Evolutionary conservation across 805 yeast genomes (phyloP).

Genomic region (Groenewaldozyma tartarivorans): DNA sequence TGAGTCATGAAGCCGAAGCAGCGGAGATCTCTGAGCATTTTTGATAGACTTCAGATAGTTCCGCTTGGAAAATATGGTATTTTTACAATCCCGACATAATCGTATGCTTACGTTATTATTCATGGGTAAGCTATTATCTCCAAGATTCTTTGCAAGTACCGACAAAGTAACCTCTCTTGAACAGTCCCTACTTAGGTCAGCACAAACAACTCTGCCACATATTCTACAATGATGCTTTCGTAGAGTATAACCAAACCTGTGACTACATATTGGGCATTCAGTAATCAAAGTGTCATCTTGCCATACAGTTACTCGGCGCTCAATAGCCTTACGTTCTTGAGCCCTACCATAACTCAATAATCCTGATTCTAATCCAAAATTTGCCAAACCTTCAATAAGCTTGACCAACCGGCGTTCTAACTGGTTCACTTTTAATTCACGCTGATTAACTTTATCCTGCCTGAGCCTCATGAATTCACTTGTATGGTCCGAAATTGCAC

Average conservation of each 20-base stretch:
- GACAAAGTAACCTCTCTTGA: conserved; percentile 60
- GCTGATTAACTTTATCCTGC: conserved; percentile 35
- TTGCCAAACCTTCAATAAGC: conserved; percentile 20
- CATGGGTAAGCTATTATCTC: conserved; percentile 11
- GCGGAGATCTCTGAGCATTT: conserved; percentile 25
- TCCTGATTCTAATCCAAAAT: conserved; percentile 17
- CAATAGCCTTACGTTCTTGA: conserved; percentile 30
- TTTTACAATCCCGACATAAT: conserved; percentile 63
- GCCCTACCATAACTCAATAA: conserved; percentile 22
- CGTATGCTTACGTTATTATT: conserved; percentile 32
- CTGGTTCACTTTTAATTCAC: conserved; percentile 43
- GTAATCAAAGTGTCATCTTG: conserved; percentile 38
- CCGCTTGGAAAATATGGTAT: conserved; percentile 46
- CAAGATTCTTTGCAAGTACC: conserved; percentile 23
- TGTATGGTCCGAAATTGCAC: conserved; percentile 39
- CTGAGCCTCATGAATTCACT: conserved; percentile 35
- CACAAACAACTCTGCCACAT: conserved; percentile 81
- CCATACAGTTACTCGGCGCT: conserved; percentile 54
- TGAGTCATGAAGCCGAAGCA: conserved; percentile 35
- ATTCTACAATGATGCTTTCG: conserved; percentile 88
- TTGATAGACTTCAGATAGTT: conserved; percentile 36
- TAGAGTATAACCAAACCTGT: conserved; percentile 43
- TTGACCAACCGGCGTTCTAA: conserved; percentile 48
- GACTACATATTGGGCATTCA: conserved; percentile 56
- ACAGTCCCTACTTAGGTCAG: conserved; percentile 50